Conservation (phyloP, 345 rosid species). For the Viola odorata region DNA sequence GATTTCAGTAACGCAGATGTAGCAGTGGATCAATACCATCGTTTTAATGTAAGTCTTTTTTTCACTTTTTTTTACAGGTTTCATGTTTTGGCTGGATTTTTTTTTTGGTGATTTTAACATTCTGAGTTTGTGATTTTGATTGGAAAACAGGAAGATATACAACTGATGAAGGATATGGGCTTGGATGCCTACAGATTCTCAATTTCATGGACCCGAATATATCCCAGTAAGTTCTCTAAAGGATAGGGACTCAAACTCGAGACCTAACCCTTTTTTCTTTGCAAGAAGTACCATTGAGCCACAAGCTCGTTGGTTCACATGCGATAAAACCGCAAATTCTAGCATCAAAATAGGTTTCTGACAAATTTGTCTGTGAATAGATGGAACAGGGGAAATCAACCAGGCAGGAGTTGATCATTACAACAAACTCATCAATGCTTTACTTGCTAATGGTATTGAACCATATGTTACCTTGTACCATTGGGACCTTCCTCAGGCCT, state of each 20-base stretch:
- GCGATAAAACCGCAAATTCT: no score
- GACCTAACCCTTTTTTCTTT: no score
- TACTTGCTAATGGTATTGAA: conserved; percentile 72
- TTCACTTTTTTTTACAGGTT: background rate
- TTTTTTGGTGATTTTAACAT: background rate
- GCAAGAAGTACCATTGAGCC: no score
- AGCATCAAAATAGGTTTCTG: no score
- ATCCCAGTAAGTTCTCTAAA: conserved; percentile 48
- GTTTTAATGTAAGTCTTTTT: conserved; percentile 43
- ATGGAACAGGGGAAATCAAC: conserved; percentile 75
- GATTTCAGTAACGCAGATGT: conserved; percentile 86
- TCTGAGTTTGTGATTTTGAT: background rate
- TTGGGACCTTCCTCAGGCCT: conserved; percentile 98
- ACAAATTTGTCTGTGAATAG: conserved; percentile 19
- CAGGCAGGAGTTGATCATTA: conserved; percentile 91
- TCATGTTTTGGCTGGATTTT: background rate
- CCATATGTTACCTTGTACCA: conserved; percentile 90
- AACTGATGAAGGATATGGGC: conserved; percentile 90
- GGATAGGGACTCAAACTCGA: no score
- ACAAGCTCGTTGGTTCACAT: no score
- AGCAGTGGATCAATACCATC: conserved; percentile 86
- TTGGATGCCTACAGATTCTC: conserved; percentile 92
- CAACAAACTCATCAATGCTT: conserved; percentile 70
- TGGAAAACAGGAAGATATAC: conserved; percentile 69
- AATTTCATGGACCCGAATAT: conserved; percentile 90